Percentiles rank a stretch among this genome's conserved stretches.
Conservation (phyloP, 1,139 yeast species). For the Lodderomyces parapsilosis region DNA sequence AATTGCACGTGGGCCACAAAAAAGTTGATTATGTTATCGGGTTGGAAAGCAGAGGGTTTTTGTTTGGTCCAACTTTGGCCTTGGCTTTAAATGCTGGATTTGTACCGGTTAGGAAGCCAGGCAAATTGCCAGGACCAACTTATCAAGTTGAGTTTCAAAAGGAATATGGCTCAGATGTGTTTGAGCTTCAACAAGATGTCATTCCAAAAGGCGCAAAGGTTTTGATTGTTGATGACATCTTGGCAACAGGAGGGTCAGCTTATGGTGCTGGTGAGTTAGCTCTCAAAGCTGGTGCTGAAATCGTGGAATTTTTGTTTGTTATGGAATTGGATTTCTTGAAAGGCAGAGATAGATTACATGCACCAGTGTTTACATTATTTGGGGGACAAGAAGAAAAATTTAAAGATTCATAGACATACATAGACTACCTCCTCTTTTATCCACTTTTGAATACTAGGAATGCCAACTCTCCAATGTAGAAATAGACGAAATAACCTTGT, state of each 20-base stretch:
- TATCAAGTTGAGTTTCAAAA: constrained; percentile 73
- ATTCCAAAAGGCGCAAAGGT: constrained; percentile 80
- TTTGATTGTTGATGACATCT: constrained; percentile 88
- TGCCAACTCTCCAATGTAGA: constrained; percentile 79
- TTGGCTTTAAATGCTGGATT: constrained; percentile 86
- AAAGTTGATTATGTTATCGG: constrained; percentile 91
- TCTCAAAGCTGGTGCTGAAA: constrained; percentile 59
- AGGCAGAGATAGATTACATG: constrained; percentile 85
- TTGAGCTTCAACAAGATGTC: constrained; percentile 84
- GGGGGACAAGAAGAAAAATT: constrained; percentile 70
- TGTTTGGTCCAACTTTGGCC: constrained; percentile 94
- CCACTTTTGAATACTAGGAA: constrained; percentile 79
- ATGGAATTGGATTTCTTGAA: constrained; percentile 93
- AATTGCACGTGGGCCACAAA: constrained; percentile 63
- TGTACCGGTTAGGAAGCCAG: constrained; percentile 92
- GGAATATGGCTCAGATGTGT: constrained; percentile 89
- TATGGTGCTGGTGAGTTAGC: constrained; percentile 89
- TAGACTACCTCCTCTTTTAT: constrained; percentile 46
- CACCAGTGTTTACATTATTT: constrained; percentile 83
- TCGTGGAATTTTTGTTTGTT: constrained; percentile 80
- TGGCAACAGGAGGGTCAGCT: constrained; percentile 98
- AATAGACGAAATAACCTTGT: constrained; percentile 79
- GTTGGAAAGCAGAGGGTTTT: constrained; percentile 93
- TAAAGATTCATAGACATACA: constrained; percentile 3
- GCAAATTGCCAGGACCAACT: constrained; percentile 89